phyloP scores from a whole-genome alignment of 2,329 filamentous ascomycete species.

The Hirsutella minnesotensis region DNA sequence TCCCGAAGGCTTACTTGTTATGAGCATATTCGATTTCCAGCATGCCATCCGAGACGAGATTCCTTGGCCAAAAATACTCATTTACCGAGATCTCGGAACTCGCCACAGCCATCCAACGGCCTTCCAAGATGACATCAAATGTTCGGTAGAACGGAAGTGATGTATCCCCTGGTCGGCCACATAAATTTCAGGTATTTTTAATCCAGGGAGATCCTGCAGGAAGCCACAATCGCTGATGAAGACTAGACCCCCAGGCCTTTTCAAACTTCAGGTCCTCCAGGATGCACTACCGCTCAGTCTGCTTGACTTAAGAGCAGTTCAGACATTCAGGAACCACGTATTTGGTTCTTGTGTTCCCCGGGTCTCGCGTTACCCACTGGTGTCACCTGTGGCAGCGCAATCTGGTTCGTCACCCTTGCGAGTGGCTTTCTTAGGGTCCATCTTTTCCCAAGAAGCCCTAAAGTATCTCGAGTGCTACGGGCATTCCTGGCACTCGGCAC shows the following conservation, averaged over 20 bases:
- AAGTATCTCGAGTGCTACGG: background rate
- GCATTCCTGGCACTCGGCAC: background rate
- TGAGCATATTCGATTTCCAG: too few relatives aligned
- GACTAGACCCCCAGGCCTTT: background rate
- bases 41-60: too few relatives aligned
- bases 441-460: background rate
- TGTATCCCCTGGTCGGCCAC: too few relatives aligned
- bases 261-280: background rate
- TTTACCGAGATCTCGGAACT: too few relatives aligned
- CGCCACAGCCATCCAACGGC: too few relatives aligned
- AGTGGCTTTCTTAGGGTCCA: conserved; percentile 5
- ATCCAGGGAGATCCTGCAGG: background rate
- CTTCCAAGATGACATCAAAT: too few relatives aligned
- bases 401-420: conserved; percentile 9
- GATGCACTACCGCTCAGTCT: too few relatives aligned
- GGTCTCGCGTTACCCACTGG: background rate
- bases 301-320: too few relatives aligned
- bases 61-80: too few relatives aligned
- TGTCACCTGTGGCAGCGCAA: background rate
- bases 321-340: background rate
- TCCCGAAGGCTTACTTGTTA: too few relatives aligned
- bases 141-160: too few relatives aligned
- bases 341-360: background rate
- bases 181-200: background rate
- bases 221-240: background rate